A percentile compares a stretch with the other conserved stretches of the same genome.
Conservation (phyloP, 306 rosid genomes). For the Pterocarpus macrocarpus region DNA sequence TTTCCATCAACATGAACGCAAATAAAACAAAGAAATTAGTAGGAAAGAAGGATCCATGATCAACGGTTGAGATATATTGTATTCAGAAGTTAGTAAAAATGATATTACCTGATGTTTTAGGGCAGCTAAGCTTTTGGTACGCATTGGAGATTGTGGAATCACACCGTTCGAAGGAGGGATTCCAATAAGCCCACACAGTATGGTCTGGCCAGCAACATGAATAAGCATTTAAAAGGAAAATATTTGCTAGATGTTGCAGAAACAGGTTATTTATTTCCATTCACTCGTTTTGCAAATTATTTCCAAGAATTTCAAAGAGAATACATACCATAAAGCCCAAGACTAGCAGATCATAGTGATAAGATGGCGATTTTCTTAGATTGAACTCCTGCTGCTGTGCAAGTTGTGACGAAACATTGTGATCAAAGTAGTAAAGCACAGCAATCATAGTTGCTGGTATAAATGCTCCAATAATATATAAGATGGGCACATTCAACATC, state of each 20-base stretch:
- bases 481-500: slow-evolving; percentile 83
- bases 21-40: not conserved
- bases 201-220: slow-evolving; percentile 62
- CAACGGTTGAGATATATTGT: not conserved
- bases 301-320: slow-evolving; percentile 27
- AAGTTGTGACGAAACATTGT: slow-evolving; percentile 97
- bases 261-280: slow-evolving; percentile 20
- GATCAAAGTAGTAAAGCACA: slow-evolving; percentile 94
- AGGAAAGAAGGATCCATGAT: slow-evolving; percentile 8
- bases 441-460: slow-evolving; percentile 98
- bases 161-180: slow-evolving; percentile 97
- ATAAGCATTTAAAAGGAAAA: slow-evolving; percentile 32
- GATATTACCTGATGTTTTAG: slow-evolving; percentile 85
- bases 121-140: slow-evolving; percentile 95
- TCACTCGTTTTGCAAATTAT: slow-evolving; percentile 16
- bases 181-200: slow-evolving; percentile 92
- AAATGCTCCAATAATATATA: slow-evolving; percentile 92
- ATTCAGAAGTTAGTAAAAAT: slow-evolving; percentile 7
- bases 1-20: slow-evolving; percentile 36
- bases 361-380: slow-evolving; percentile 91
- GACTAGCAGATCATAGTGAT: slow-evolving; percentile 94
- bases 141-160: slow-evolving; percentile 99
- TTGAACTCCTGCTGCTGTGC: slow-evolving; percentile 96
- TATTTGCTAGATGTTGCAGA: slow-evolving; percentile 22
- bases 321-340: slow-evolving; percentile 82